phyloP scores from a whole-genome alignment of 2,329 filamentous ascomycete genomes.

The Diaporthe caulivora region DNA sequence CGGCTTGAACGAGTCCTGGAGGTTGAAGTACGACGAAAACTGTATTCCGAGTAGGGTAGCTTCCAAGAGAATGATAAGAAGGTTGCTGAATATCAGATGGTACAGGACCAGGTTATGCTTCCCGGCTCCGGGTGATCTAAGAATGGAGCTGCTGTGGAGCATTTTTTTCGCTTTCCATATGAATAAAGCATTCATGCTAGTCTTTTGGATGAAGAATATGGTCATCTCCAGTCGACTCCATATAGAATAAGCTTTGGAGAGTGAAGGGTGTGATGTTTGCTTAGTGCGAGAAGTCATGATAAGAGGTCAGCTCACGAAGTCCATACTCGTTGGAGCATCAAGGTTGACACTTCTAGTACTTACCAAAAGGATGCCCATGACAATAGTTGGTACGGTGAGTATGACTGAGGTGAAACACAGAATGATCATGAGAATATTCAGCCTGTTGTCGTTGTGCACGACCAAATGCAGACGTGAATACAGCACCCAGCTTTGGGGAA shows the following conservation, averaged over 20 bases:
- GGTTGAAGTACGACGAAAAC: background rate
- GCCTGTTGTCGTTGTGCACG: background rate
- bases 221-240: constrained; percentile 9
- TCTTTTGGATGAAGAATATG: background rate
- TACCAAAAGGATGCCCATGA: background rate
- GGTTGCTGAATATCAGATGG: background rate
- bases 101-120: background rate
- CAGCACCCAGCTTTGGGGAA: background rate
- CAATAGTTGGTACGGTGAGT: background rate
- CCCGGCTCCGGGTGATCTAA: background rate
- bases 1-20: background rate
- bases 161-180: background rate
- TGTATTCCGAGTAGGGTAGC: background rate
- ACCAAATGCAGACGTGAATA: background rate
- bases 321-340: no score
- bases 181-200: background rate
- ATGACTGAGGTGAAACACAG: background rate
- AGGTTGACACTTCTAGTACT: background rate
- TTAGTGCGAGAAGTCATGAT: background rate
- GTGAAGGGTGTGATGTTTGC: background rate
- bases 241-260: background rate
- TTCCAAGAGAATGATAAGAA: background rate
- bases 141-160: background rate
- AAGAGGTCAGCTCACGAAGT: background rate
- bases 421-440: background rate